Base-by-base conservation (phyloP, 305 asterid species). In the Petunia hybrid region DNA sequence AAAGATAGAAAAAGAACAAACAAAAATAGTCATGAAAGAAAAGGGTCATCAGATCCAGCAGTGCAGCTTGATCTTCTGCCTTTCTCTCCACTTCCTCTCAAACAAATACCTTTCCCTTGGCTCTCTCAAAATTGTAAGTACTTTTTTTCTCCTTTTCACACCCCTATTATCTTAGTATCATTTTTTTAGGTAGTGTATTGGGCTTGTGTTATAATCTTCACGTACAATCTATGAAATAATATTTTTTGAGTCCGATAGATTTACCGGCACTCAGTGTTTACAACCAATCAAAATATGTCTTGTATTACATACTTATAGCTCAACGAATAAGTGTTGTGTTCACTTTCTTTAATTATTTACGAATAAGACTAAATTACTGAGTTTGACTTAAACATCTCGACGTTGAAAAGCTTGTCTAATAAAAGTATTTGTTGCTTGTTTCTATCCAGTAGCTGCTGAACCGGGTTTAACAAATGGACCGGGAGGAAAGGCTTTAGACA, bases 51-150 rank as follows among this genome's bases (percentile, higher is more conserved):
- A 80, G 94, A 90, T 85, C 92, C 89, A 53, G 94, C 97, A 85
- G 80, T 91, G 75, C 97, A 94, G 92, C 97, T 92, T 48, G 93
- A 92, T 77, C 97, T 94, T 0, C 84, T 94, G 43, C 97, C 98
- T 1, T 89, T 87, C 73, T 82, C 93, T 16, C 95, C 97, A n/a
- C 89, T 2, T 51, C 90, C 0, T 62, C 84, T 22, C 31, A 22
- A 22, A 65, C 85, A 85, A 80, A 62, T 85, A 45, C 85, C 89
- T 43, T 86, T 94, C 82, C 88, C 97, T 5, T 92, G 98, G 97
- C 94, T 92, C 61, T 84, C 83, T 39, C 79, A 89, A 4, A 87
- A 89, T 84, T 65, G 98, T 92, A 86, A 85, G 13, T 57, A 59
- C 59, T 55, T 60, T 5, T 6, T 53, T 6, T 16, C 8, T 0